Base-by-base conservation (phyloP, 345 rosid genomes). In the Melaleuca alternifolia region DNA sequence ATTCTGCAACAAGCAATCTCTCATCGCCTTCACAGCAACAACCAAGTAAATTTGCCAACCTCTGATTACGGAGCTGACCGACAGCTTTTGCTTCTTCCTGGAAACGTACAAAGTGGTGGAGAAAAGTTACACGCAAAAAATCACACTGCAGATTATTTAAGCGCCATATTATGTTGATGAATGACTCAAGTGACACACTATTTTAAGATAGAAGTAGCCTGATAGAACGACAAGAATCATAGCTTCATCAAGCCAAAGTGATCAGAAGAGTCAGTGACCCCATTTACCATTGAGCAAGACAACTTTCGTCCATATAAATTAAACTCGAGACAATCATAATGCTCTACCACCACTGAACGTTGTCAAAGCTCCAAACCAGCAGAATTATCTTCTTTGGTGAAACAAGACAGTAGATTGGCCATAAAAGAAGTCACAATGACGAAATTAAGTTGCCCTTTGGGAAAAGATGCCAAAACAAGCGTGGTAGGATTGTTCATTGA, bases 11-110 rank as follows among this genome's bases (percentile, higher is more conserved):
- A 48, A 96, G 98, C 86, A 97, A 89, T 86, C 96, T 93, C 89
- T 96, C 99, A 50, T 97, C 96, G 85, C 96, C 96, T 89, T 95
- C 96, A 23, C 95, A 95, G 89, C 98, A 97, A 86, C 96, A 97
- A 11, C 99, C 99, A 11, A 97, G 95, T 88, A 97, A 89, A 92
- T 96, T 96, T 30, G 92, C 98, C 95, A 96, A 89, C 85, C 96
- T 90, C 89, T 91, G 92, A 85, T 94, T 94, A 83, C 98, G 93
- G 53, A 96, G 92, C 89, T 91, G 96, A 50, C 99, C 99, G 86
- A 96, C 99, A 26, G 95, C 90, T 91, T 94, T 96, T 6, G 98
- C 99, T 91, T 97, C 99, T 85, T 95, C 98, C 98, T 97, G 82
- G 51, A 88, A 83, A 51, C 10, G 54, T 21, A 85, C 14, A 14